Evolutionary conservation across 306 rosid species (phyloP).

Genomic region (Glycine tomentella): DNA sequence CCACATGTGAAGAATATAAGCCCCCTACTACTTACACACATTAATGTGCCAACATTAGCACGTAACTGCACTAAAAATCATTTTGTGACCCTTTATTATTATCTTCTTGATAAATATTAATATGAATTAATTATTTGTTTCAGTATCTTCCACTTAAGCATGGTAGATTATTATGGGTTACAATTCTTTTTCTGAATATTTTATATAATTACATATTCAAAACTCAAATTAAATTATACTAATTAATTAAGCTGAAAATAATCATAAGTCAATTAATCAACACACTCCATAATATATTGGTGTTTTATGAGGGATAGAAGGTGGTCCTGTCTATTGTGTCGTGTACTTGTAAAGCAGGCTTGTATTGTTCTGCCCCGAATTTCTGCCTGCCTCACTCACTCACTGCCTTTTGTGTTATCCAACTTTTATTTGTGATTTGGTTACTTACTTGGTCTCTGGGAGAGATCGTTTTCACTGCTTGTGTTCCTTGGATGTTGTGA

Average conservation of each 20-base stretch:
- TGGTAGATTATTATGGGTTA: too few species aligned
- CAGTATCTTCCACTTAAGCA: too few species aligned
- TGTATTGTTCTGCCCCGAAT: not conserved
- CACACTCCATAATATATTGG: too few species aligned
- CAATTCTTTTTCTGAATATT: too few species aligned
- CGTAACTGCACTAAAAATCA: slow-evolving; percentile 38
- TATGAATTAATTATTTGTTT: too few species aligned
- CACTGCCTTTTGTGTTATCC: not conserved
- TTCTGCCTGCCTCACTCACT: slow-evolving; percentile 7
- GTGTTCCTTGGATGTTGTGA: not conserved
- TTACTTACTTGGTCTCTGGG: slow-evolving; percentile 1
- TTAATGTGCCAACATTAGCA: slow-evolving; percentile 38
- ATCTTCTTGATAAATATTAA: not conserved
- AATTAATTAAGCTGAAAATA: too few species aligned
- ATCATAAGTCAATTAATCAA: too few species aligned
- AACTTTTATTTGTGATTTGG: not conserved
- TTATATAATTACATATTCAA: too few species aligned
- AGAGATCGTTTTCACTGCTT: slow-evolving; percentile 33
- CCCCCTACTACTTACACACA: slow-evolving; percentile 15
- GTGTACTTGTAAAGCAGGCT: not conserved
- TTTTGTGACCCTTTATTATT: not conserved
- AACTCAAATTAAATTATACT: too few species aligned
- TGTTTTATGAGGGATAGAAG: not conserved
- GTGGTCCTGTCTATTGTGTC: not conserved
- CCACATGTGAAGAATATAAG: slow-evolving; percentile 34